phyloP scores from a whole-genome alignment of 805 yeast species.

The Sugiyamaella smithiae region DNA sequence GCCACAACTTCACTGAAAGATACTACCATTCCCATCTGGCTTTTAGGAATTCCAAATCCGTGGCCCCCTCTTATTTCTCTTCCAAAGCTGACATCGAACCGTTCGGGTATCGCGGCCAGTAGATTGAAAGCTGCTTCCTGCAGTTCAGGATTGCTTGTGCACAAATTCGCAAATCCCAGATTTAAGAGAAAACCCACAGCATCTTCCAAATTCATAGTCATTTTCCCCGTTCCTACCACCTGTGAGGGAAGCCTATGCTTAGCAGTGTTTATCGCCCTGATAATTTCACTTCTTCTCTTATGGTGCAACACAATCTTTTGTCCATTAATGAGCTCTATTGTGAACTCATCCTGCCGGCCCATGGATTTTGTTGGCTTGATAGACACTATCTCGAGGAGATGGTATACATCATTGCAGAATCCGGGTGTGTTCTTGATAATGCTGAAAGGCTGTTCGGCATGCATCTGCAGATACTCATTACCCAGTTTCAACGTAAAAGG shows the following conservation, averaged over 20 bases:
- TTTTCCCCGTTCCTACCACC: slow-evolving; percentile 3
- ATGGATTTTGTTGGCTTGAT: slow-evolving; percentile 39
- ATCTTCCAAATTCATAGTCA: slow-evolving; percentile 28
- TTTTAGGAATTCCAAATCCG: slow-evolving; percentile 65
- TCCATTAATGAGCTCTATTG: slow-evolving; percentile 33
- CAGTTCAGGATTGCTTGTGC: slow-evolving; percentile 57
- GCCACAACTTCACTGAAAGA: slow-evolving; percentile 60
- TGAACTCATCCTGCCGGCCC: slow-evolving; percentile 44
- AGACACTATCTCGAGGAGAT: slow-evolving; percentile 40
- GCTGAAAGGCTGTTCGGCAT: slow-evolving; percentile 19
- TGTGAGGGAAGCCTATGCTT: slow-evolving; percentile 14
- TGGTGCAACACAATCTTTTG: slow-evolving; percentile 12
- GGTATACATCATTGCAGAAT: slow-evolving; percentile 37
- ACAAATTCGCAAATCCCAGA: slow-evolving; percentile 63
- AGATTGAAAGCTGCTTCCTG: slow-evolving; percentile 62
- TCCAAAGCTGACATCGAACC: slow-evolving; percentile 61
- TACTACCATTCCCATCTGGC: slow-evolving; percentile 58
- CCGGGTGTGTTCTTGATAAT: slow-evolving; percentile 20
- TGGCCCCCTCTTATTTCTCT: slow-evolving; percentile 52
- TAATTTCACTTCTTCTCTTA: slow-evolving; percentile 22
- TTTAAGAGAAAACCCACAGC: slow-evolving; percentile 62
- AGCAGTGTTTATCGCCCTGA: slow-evolving; percentile 23
- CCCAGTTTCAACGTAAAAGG: slow-evolving; percentile 70
- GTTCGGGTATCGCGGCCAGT: slow-evolving; percentile 57
- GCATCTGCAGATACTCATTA: slow-evolving; percentile 59